These are phyloP conservation scores for Podospora comata DNA, from an alignment of 495 filamentous ascomycete genomes.

Conservation along the genomic window DNA sequence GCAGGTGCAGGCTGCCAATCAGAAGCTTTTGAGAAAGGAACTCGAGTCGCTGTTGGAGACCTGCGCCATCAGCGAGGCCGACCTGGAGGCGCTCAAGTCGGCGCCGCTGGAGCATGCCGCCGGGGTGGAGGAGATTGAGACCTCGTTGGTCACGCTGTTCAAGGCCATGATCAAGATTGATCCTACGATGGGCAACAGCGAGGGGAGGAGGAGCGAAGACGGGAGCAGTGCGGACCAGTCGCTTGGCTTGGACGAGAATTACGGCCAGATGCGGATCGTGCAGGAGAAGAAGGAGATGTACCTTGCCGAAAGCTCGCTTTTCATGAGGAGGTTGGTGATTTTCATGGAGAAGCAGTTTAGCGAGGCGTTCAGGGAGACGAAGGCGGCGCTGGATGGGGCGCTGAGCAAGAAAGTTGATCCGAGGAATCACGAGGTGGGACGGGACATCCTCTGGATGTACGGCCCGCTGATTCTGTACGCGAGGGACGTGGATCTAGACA, in stretches of 20 bases:
- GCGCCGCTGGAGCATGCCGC: conserved; percentile 67
- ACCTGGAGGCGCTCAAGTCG: conserved; percentile 68
- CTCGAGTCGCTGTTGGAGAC: conserved; percentile 77
- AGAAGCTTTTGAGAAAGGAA: conserved; percentile 88
- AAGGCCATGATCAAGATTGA: conserved; percentile 96
- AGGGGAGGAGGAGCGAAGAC: conserved; percentile 51
- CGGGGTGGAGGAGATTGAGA: conserved; percentile 73
- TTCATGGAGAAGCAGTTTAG: conserved; percentile 80
- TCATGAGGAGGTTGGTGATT: conserved; percentile 72
- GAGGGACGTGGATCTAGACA: conserved; percentile 70
- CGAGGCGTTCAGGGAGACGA: conserved; percentile 64
- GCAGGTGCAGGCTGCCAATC: conserved; percentile 95
- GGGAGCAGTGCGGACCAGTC: conserved; percentile 46
- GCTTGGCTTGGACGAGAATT: conserved; percentile 67
- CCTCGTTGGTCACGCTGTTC: conserved; percentile 73
- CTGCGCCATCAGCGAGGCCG: conserved; percentile 74
- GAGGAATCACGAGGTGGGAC: conserved; percentile 50
- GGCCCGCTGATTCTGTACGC: conserved; percentile 81
- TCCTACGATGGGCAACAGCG: conserved; percentile 60
- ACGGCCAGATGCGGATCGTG: conserved; percentile 87
- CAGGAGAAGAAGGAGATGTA: conserved; percentile 92
- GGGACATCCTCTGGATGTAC: conserved; percentile 72
- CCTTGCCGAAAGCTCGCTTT: conserved; percentile 62
- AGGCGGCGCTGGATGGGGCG: conserved; percentile 52
- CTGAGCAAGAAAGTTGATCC: conserved; percentile 53